Evolutionary conservation across 352 stramenopile genomes (phyloP).

Genomic region (Pythium chondricola): DNA sequence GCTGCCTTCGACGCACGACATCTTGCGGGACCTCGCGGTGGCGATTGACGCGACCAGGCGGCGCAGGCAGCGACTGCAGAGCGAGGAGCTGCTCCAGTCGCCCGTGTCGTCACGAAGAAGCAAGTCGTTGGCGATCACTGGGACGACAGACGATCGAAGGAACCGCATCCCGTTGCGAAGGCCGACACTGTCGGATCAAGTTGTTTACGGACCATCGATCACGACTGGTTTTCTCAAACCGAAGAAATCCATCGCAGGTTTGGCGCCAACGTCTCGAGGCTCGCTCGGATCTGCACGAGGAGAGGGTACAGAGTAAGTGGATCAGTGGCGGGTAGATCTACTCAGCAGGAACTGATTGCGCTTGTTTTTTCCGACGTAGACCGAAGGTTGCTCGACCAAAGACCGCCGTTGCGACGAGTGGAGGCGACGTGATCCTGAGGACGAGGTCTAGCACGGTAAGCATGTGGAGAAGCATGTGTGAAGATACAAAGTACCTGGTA

Average conservation of each 20-base stretch:
- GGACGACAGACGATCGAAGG: constrained; percentile 29
- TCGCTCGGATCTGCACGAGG: constrained; percentile 1
- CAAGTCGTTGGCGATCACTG: neutral
- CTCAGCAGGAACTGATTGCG: too few relatives aligned
- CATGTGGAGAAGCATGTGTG: neutral
- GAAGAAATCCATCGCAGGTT: constrained; percentile 21
- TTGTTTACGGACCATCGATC: constrained; percentile 62
- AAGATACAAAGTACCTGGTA: neutral
- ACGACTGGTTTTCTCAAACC: constrained; percentile 28
- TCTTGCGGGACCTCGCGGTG: constrained; percentile 11
- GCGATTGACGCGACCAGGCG: constrained; percentile 15
- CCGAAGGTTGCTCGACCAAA: neutral
- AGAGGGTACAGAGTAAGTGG: constrained; percentile 12
- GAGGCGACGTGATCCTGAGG: neutral
- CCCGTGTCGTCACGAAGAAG: neutral
- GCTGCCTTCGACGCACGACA: constrained; percentile 16
- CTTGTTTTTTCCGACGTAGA: neutral
- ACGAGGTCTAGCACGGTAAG: neutral
- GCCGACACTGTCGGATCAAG: constrained; percentile 40
- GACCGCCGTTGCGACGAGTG: constrained; percentile 6
- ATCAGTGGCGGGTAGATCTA: too few relatives aligned
- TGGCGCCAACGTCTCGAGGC: neutral
- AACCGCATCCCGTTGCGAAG: constrained; percentile 59
- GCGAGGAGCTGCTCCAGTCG: constrained; percentile 1
- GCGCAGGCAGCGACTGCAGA: constrained; percentile 7